Percentiles rank a stretch among this genome's conserved stretches.
Evolutionary conservation across 805 yeast species (phyloP).

Genomic region (Candida golubevii): DNA sequence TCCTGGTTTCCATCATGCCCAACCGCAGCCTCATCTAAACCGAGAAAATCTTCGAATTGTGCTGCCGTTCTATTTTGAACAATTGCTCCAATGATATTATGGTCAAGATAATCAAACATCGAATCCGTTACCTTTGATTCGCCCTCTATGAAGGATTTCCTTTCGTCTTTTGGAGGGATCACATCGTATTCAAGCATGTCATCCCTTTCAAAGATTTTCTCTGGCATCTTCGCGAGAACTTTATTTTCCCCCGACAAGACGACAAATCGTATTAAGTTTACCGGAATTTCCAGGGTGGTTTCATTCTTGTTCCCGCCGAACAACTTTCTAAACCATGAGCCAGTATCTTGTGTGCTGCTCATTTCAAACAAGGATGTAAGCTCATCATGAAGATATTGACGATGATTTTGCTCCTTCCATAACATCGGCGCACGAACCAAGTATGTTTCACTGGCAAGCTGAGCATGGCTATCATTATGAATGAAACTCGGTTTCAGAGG

Average conservation of each 20-base stretch:
- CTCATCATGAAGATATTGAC: slow-evolving; percentile 46
- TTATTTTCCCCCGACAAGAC: slow-evolving; percentile 67
- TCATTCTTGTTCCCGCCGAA: slow-evolving; percentile 5
- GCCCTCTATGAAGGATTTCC: slow-evolving; percentile 20
- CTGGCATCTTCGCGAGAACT: slow-evolving; percentile 67
- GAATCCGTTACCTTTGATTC: slow-evolving; percentile 23
- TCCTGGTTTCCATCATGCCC: slow-evolving; percentile 1
- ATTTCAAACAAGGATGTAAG: slow-evolving; percentile 23
- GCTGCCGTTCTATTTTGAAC: slow-evolving; percentile 32
- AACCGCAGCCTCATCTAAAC: slow-evolving; percentile 8
- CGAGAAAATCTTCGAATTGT: slow-evolving; percentile 15
- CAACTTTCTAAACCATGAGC: slow-evolving; percentile 13
- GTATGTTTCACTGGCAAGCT: slow-evolving; percentile 54
- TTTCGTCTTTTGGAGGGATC: slow-evolving; percentile 52
- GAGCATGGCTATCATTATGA: slow-evolving; percentile 24
- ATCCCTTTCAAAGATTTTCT: slow-evolving; percentile 53
- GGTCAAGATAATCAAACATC: slow-evolving; percentile 44
- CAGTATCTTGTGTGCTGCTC: background rate
- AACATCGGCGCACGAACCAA: slow-evolving; percentile 49
- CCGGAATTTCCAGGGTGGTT: slow-evolving; percentile 41
- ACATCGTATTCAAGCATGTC: slow-evolving; percentile 70
- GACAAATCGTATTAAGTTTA: slow-evolving; percentile 61
- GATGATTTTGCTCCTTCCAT: slow-evolving; percentile 49
- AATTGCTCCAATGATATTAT: slow-evolving; percentile 41
- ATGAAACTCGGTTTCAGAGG: slow-evolving; percentile 2